Percentiles rank a stretch among this genome's conserved stretches.
These are phyloP conservation scores for Tetradesmus lagerheimii DNA, from an alignment of 139 green algal genomes.

Conservation along the genomic window DNA sequence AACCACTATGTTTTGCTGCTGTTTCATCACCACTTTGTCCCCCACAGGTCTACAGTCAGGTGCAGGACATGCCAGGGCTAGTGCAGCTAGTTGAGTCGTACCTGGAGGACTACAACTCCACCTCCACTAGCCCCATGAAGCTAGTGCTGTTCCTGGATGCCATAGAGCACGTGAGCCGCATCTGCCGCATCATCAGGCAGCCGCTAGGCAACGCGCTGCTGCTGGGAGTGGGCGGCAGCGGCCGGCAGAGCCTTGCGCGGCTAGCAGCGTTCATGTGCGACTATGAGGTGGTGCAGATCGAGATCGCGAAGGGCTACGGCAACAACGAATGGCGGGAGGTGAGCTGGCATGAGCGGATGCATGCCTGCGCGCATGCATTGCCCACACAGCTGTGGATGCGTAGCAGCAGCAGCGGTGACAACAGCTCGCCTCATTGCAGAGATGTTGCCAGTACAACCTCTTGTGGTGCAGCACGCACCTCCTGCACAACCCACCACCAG, in stretches of 20 bases:
- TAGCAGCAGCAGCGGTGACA: no score
- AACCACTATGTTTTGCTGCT: neutral
- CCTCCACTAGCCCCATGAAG: slow-evolving; percentile 72
- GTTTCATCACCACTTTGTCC: neutral
- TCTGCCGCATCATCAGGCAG: slow-evolving; percentile 67
- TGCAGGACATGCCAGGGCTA: neutral
- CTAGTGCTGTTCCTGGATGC: slow-evolving; percentile 93
- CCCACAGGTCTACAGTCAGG: slow-evolving; percentile 26
- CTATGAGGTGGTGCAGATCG: slow-evolving; percentile 79
- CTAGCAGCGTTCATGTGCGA: slow-evolving; percentile 87
- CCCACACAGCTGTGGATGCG: no score
- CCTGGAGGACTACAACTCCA: slow-evolving; percentile 89
- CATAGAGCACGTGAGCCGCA: slow-evolving; percentile 91
- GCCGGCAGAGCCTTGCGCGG: slow-evolving; percentile 78
- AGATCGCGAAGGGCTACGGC: slow-evolving; percentile 82
- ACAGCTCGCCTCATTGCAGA: no score
- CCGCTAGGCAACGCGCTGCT: slow-evolving; percentile 87
- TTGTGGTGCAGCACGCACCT: no score
- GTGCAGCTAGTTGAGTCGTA: slow-evolving; percentile 71
- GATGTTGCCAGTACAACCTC: no score
- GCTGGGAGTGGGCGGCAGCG: slow-evolving; percentile 87
- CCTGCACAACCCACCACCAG: no score
- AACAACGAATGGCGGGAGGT: slow-evolving; percentile 68
- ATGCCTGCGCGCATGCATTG: neutral
- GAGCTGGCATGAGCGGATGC: neutral